Conservation (phyloP, 176 grass and related monocot genomes). For the Juncus inflexus region DNA sequence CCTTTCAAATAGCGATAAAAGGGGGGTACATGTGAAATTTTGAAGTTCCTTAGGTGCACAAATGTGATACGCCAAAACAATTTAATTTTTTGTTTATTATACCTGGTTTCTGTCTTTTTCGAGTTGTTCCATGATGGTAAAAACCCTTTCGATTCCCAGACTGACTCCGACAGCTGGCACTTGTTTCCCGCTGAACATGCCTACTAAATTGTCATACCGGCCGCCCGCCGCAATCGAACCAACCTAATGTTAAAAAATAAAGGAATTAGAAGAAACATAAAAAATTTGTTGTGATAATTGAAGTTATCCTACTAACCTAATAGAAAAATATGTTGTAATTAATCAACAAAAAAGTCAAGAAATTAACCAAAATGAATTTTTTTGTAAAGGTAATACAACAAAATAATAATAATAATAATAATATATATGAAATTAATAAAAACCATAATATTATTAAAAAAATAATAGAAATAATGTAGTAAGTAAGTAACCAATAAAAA, state of each 20-base stretch:
- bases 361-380: too few relatives aligned
- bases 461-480: too few relatives aligned
- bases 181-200: slow-evolving; percentile 93
- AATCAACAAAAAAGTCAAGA: too few relatives aligned
- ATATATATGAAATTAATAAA: too few relatives aligned
- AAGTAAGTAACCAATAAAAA: too few relatives aligned
- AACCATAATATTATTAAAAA: too few relatives aligned
- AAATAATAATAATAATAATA: too few relatives aligned
- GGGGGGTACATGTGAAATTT: background rate
- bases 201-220: slow-evolving; percentile 81
- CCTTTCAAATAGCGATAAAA: too few relatives aligned
- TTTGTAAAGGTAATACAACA: too few relatives aligned
- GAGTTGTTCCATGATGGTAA: slow-evolving; percentile 88
- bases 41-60: background rate
- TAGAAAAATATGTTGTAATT: too few relatives aligned
- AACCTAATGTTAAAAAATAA: slow-evolving; percentile 36
- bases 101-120: slow-evolving; percentile 84
- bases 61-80: background rate
- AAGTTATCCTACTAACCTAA: too few relatives aligned
- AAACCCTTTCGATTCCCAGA: slow-evolving; percentile 96
- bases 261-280: slow-evolving; percentile 8
- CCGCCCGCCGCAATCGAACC: slow-evolving; percentile 96
- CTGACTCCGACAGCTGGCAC: slow-evolving; percentile 94
- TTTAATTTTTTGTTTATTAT: background rate
- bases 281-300: background rate